These are phyloP conservation scores for Diversispora eburnea DNA, from an alignment of 192 early-diverging fungal genomes.

Conservation along the genomic window DNA sequence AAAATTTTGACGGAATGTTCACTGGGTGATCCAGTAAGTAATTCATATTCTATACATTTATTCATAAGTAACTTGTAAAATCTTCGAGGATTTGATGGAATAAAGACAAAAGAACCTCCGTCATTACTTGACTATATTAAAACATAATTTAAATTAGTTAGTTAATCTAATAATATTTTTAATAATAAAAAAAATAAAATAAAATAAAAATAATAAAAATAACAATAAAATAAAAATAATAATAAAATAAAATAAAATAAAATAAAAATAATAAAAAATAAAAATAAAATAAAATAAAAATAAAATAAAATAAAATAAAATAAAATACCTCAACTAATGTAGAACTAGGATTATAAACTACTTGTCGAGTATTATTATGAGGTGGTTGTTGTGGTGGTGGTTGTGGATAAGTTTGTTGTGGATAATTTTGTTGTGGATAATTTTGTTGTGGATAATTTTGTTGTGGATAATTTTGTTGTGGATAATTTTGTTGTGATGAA, in stretches of 20 bases:
- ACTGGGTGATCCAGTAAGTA: constrained; percentile 33
- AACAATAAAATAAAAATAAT: neutral
- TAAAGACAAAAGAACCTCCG: constrained; percentile 37
- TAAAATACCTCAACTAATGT: neutral
- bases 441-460: too few relatives aligned
- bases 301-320: neutral
- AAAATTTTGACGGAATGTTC: constrained; percentile 44
- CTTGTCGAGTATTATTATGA: too few relatives aligned
- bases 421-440: too few relatives aligned
- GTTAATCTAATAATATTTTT: too few relatives aligned
- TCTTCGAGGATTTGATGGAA: constrained; percentile 55
- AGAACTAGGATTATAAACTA: neutral
- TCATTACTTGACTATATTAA: constrained; percentile 11
- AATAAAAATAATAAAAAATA: neutral
- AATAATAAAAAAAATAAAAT: too few relatives aligned
- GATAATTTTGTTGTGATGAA: too few relatives aligned
- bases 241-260: neutral
- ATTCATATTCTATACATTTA: constrained; percentile 61
- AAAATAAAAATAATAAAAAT: too few relatives aligned
- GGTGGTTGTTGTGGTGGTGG: too few relatives aligned
- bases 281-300: neutral
- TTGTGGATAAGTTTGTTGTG: too few relatives aligned
- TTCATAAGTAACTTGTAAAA: constrained; percentile 60
- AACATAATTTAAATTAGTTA: neutral
- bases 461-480: too few relatives aligned